Base-by-base conservation (phyloP, 306 rosid genomes). In the Acmispon strigosus region DNA sequence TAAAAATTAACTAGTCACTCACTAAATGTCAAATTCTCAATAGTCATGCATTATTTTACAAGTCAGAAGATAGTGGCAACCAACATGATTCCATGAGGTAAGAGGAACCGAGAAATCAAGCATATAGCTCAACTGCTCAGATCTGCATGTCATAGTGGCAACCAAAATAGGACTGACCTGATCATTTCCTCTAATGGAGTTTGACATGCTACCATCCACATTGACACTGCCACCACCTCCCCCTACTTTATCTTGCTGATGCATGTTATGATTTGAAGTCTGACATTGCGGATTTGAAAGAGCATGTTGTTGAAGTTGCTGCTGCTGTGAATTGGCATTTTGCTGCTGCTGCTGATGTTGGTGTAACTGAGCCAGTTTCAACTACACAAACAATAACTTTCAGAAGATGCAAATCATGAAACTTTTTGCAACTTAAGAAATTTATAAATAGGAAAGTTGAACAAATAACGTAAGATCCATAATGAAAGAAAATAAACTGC, bases 181-280 rank as follows among this genome's bases (percentile, higher is more conserved):
- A 67, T 95, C 99, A 70, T 89, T 94, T 79, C 97, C 98, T 66
- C 99, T 88, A 55, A 91, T 89, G 29, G 97, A 89, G 78, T 91
- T 91, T 24, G 99, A 86, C 87, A 95, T 84, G 82, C 96, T 87
- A 37, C 97, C 96, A 67, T 95, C 99, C 76, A 84, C 76, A 8
- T 81, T 82, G 62, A 86, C 89, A 63, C 90, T 85, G 58, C 91
- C 96, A 58, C 88, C 86, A 73, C 86, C 96, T 17, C 88, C 76
- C 16, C 80, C 96, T 49, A 87, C 86, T 82, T 91, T 95, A 79
- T 95, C 99, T 78, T 86, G 97, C 56, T 79, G 99, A 36, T 89
- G 99, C 74, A 89, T 73, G 77, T 63, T 91, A 78, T 82, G 95
- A 85, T 86, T 95, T 65, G 99, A 79, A 52, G 79, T 53, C 78